These are phyloP conservation scores for Aspergillus egyptiacus DNA, from an alignment of 495 filamentous ascomycete species.

Conservation along the genomic window DNA sequence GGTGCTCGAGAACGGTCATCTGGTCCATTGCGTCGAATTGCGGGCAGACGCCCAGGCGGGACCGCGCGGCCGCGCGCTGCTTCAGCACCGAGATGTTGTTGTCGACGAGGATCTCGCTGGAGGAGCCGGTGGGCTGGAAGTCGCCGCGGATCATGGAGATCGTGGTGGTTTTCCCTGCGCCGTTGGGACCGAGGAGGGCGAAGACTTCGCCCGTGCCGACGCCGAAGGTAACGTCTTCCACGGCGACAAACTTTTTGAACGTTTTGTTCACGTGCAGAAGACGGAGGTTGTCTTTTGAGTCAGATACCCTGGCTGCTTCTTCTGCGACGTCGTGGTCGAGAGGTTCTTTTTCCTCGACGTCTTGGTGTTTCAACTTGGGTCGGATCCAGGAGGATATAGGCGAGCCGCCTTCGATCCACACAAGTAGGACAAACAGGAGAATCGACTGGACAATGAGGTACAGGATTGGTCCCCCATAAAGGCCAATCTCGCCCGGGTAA, in stretches of 20 bases:
- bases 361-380: conserved; percentile 24
- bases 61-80: conserved; percentile 58
- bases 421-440: conserved; percentile 57
- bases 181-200: conserved; percentile 81
- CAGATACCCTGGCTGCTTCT: conserved; percentile 43
- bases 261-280: conserved; percentile 71
- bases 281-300: conserved; percentile 59
- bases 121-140: conserved; percentile 52
- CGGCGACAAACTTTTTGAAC: conserved; percentile 62
- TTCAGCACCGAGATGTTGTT: conserved; percentile 59
- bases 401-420: conserved; percentile 66
- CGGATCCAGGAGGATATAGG: conserved; percentile 43
- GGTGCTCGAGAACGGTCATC: conserved; percentile 51
- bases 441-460: conserved; percentile 67
- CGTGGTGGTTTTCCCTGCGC: conserved; percentile 80
- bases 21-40: conserved; percentile 54
- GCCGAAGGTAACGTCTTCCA: conserved; percentile 77
- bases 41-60: conserved; percentile 64
- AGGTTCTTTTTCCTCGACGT: conserved; percentile 40
- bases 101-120: conserved; percentile 70
- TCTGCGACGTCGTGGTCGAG: conserved; percentile 42
- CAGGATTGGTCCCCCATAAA: conserved; percentile 74
- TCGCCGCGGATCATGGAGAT: conserved; percentile 85
- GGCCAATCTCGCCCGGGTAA: conserved; percentile 62
- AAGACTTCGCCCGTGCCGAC: conserved; percentile 74